Conservation (phyloP, 208 protist genomes). For the Trypanosoma theileri region DNA sequence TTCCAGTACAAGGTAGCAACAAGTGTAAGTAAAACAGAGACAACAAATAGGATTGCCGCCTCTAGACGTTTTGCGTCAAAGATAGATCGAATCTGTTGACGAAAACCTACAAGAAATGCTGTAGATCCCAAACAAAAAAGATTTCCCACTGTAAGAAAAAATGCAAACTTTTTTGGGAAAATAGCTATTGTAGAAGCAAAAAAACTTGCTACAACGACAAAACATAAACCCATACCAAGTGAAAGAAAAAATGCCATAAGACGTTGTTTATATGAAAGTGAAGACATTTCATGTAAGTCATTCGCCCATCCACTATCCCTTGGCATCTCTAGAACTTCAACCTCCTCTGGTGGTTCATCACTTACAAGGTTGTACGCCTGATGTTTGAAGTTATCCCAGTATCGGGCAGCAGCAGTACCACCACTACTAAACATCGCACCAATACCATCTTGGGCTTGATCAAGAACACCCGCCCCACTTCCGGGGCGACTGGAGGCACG, state of each 20-base stretch:
- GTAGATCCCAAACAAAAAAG: conserved; percentile 81
- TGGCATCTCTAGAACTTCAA: conserved; percentile 55
- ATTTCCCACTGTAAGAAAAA: conserved; percentile 90
- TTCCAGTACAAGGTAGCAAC: conserved; percentile 60
- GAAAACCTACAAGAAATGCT: conserved; percentile 85
- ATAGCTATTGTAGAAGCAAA: conserved; percentile 64
- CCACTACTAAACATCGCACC: conserved; percentile 2
- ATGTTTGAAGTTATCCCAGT: conserved; percentile 56
- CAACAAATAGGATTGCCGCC: conserved; percentile 67
- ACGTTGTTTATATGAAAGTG: conserved; percentile 80
- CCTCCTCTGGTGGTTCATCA: conserved; percentile 53
- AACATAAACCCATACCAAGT: conserved; percentile 84
- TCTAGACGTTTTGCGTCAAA: conserved; percentile 77
- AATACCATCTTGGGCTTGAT: conserved; percentile 10
- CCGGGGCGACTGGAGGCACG: background rate
- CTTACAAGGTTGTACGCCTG: conserved; percentile 47
- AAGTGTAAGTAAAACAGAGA: conserved; percentile 74
- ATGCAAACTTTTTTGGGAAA: conserved; percentile 85
- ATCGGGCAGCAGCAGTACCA: conserved; percentile 14
- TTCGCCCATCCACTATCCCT: conserved; percentile 47
- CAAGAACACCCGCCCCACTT: background rate
- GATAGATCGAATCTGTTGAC: conserved; percentile 73
- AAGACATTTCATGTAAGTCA: conserved; percentile 60
- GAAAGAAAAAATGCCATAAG: conserved; percentile 80
- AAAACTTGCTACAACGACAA: conserved; percentile 62